These are phyloP conservation scores for Psophocarpus tetragonolobus DNA, from an alignment of 306 rosid species.

Conservation along the genomic window DNA sequence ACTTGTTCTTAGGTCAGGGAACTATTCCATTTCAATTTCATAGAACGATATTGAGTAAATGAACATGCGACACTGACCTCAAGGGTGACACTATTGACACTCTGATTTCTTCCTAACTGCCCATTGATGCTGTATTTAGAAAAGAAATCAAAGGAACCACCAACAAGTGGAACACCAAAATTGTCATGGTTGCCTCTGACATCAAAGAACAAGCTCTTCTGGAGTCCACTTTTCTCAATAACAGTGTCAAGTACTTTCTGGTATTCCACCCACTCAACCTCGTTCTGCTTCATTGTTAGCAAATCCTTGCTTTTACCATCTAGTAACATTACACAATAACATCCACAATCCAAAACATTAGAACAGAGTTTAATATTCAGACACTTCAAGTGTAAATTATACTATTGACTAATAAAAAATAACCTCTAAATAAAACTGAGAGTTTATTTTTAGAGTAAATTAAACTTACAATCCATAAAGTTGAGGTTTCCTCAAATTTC, in stretches of 20 bases:
- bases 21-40: neutral
- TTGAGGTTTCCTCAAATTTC: neutral
- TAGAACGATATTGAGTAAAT: slow-evolving; percentile 28
- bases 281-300: slow-evolving; percentile 82
- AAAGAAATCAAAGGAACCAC: slow-evolving; percentile 80
- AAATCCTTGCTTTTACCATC: slow-evolving; percentile 94
- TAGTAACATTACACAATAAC: slow-evolving; percentile 26
- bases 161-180: slow-evolving; percentile 76
- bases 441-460: too few species aligned
- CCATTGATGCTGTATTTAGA: slow-evolving; percentile 83
- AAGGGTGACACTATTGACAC: slow-evolving; percentile 71
- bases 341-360: neutral
- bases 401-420: neutral
- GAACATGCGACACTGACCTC: slow-evolving; percentile 53
- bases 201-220: slow-evolving; percentile 69
- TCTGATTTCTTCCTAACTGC: slow-evolving; percentile 62
- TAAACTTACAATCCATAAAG: neutral
- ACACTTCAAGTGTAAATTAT: neutral
- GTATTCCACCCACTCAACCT: slow-evolving; percentile 91
- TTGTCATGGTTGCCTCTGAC: slow-evolving; percentile 90
- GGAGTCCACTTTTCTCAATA: slow-evolving; percentile 66
- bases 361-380: neutral
- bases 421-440: neutral
- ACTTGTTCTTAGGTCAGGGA: neutral
- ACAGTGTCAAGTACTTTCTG: slow-evolving; percentile 61